Evolutionary conservation across 2,329 filamentous ascomycete genomes (phyloP).

Genomic region (Zymoseptoria passerinii): DNA sequence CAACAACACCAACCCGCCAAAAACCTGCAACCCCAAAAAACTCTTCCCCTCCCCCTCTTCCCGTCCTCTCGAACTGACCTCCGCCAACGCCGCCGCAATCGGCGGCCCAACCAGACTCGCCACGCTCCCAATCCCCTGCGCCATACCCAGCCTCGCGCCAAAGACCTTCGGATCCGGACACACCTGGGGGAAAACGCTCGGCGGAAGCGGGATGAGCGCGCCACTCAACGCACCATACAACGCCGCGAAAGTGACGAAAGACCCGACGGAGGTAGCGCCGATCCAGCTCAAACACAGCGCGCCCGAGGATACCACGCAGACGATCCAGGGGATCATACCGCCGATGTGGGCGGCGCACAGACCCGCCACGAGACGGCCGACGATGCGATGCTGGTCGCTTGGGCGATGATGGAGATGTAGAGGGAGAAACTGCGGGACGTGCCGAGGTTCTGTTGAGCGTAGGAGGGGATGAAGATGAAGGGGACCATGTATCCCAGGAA

Average conservation of each 20-base stretch:
- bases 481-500: slow-evolving; percentile 30
- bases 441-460: slow-evolving; percentile 27
- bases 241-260: slow-evolving; percentile 37
- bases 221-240: slow-evolving; percentile 40
- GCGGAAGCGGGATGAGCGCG: slow-evolving; percentile 40
- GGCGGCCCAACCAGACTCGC: slow-evolving; percentile 39
- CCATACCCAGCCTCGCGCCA: slow-evolving; percentile 42
- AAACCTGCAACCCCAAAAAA: slow-evolving; percentile 26
- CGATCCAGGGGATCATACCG: slow-evolving; percentile 48
- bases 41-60: slow-evolving; percentile 9
- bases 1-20: slow-evolving; percentile 23
- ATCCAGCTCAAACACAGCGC: slow-evolving; percentile 50
- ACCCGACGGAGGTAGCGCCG: slow-evolving; percentile 34
- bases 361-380: slow-evolving; percentile 44
- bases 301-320: slow-evolving; percentile 39
- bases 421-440: slow-evolving; percentile 44
- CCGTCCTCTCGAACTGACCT: not conserved
- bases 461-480: slow-evolving; percentile 38
- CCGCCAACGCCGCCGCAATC: slow-evolving; percentile 36
- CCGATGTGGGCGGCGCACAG: slow-evolving; percentile 43
- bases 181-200: slow-evolving; percentile 35
- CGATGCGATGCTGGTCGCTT: slow-evolving; percentile 47
- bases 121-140: slow-evolving; percentile 37
- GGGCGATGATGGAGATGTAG: slow-evolving; percentile 49
- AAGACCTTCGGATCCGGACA: slow-evolving; percentile 40